phyloP scores from a whole-genome alignment of 1,139 yeast genomes.

The Meyerozyma guilliermondii region DNA sequence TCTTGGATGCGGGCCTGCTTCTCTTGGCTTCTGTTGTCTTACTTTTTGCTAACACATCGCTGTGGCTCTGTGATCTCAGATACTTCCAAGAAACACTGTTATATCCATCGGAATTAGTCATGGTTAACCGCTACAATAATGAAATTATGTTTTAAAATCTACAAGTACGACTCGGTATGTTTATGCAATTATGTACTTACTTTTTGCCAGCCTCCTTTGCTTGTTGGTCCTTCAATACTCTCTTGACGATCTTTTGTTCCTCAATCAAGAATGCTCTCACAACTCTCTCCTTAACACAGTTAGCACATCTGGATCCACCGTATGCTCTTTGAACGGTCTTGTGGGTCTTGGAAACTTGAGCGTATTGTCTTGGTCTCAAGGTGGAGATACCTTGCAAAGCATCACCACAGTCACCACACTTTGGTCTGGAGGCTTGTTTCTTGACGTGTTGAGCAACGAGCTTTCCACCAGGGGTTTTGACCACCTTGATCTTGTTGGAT shows the following conservation, averaged over 20 bases:
- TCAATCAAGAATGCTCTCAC: constrained; percentile 99
- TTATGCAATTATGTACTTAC: constrained; percentile 15
- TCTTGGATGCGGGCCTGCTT: too few species aligned
- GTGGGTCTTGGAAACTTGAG: constrained; percentile 89
- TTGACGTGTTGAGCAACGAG: constrained; percentile 96
- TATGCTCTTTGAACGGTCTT: constrained; percentile 98
- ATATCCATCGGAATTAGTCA: too few species aligned
- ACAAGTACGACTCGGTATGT: not conserved
- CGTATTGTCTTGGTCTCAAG: constrained; percentile 97
- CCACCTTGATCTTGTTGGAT: constrained; percentile 98
- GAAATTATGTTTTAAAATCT: not conserved
- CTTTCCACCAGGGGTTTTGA: constrained; percentile 99
- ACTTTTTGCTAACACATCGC: too few species aligned
- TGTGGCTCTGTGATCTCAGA: too few species aligned
- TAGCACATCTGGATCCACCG: constrained; percentile 99
- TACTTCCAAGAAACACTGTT: too few species aligned
- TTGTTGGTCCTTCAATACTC: constrained; percentile 93
- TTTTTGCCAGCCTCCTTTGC: constrained; percentile 58
- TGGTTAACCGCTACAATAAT: not conserved
- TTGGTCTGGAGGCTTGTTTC: constrained; percentile 92
- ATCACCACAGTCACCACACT: constrained; percentile 98
- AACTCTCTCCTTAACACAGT: constrained; percentile 97
- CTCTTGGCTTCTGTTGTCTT: too few species aligned
- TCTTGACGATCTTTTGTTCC: constrained; percentile 99
- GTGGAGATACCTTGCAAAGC: constrained; percentile 90